These are phyloP conservation scores for Cucumis hystrix DNA, from an alignment of 306 rosid genomes.

Conservation along the genomic window DNA sequence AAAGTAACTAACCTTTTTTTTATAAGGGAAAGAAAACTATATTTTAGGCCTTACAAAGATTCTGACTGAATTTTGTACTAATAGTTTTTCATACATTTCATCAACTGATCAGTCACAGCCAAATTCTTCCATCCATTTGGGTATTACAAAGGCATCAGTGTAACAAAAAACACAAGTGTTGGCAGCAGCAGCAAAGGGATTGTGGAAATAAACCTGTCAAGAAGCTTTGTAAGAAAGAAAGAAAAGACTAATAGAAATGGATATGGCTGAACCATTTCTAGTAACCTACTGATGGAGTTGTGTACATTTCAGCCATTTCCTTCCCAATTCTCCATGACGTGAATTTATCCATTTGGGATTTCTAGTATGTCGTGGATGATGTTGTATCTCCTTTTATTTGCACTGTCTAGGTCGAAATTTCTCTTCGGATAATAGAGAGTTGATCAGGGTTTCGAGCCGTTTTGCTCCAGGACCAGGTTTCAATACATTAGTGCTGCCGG, in stretches of 20 bases:
- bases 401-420: constrained; percentile 82
- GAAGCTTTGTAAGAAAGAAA: background rate
- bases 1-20: background rate
- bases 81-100: background rate
- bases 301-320: constrained; percentile 3
- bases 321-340: background rate
- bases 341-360: background rate
- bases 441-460: constrained; percentile 60
- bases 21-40: background rate
- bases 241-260: background rate
- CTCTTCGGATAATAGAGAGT: constrained; percentile 49
- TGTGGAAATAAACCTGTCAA: background rate
- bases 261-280: background rate
- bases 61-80: background rate
- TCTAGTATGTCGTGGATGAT: background rate
- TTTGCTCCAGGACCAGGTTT: constrained; percentile 72
- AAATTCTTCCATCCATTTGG: background rate
- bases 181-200: background rate
- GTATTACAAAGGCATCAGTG: background rate
- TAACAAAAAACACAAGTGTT: background rate
- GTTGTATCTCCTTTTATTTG: constrained; percentile 23
- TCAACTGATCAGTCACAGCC: background rate
- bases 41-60: background rate
- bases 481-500: constrained; percentile 43
- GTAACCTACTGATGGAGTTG: background rate